Conservation (phyloP, 2,329 filamentous ascomycete species). For the Bertia moriformis region DNA sequence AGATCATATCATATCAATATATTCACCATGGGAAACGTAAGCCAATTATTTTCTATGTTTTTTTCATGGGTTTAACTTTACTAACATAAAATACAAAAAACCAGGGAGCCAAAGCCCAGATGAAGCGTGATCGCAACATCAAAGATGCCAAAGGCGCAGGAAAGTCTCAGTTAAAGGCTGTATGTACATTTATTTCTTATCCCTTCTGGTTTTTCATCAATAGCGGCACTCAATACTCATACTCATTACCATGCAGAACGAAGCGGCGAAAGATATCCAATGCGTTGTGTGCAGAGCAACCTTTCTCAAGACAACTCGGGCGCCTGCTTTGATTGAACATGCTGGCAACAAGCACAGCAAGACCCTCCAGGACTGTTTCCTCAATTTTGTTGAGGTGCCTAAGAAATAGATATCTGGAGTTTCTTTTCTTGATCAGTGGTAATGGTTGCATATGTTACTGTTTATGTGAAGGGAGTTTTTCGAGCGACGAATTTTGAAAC, state of each 20-base stretch:
- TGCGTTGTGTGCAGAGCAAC: constrained; percentile 65
- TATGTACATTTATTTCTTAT: constrained; percentile 34
- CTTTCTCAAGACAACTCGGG: constrained; percentile 65
- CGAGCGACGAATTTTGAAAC: neutral
- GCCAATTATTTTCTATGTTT: neutral
- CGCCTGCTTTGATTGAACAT: constrained; percentile 57
- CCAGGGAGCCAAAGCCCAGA: constrained; percentile 50
- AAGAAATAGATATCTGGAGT: neutral
- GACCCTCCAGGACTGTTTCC: constrained; percentile 58
- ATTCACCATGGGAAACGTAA: constrained; percentile 11
- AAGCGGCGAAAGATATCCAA: constrained; percentile 61
- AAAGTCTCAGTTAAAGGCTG: constrained; percentile 56
- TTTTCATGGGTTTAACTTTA: constrained; percentile 4
- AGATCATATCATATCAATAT: neutral
- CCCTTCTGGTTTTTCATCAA: too few species aligned
- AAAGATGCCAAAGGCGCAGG: constrained; percentile 41
- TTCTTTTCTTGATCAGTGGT: neutral
- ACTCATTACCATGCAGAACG: constrained; percentile 49
- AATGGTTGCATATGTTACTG: neutral
- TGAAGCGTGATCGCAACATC: constrained; percentile 60
- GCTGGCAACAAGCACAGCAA: constrained; percentile 67
- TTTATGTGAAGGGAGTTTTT: neutral
- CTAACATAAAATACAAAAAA: constrained; percentile 5
- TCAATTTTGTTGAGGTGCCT: constrained; percentile 18
- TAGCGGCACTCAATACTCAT: too few species aligned